Percentiles rank a stretch among this genome's conserved stretches.
These are phyloP conservation scores for Taphrina sp. DNA, from an alignment of 1,139 yeast species.

Conservation along the genomic window DNA sequence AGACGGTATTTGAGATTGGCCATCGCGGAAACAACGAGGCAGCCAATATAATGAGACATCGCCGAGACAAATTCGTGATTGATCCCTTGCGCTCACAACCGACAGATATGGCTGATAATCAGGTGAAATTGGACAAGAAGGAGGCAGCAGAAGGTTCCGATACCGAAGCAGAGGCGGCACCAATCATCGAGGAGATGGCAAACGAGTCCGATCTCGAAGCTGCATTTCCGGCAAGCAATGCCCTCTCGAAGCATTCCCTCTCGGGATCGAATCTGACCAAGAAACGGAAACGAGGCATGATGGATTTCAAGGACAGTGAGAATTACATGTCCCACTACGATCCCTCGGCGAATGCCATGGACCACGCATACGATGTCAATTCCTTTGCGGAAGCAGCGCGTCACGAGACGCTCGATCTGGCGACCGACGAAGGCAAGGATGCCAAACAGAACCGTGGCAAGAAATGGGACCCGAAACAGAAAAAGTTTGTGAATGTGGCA, in stretches of 20 bases:
- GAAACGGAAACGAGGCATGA: slow-evolving; percentile 43
- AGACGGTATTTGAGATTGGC: slow-evolving; percentile 86
- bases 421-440: slow-evolving; percentile 60
- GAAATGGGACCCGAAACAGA: slow-evolving; percentile 89
- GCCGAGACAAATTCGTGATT: slow-evolving; percentile 81
- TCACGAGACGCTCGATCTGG: slow-evolving; percentile 79
- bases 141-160: background rate
- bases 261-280: slow-evolving; percentile 42
- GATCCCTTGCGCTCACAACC: slow-evolving; percentile 14
- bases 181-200: slow-evolving; percentile 39
- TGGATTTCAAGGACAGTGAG: slow-evolving; percentile 71
- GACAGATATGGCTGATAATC: slow-evolving; percentile 1
- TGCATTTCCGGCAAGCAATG: slow-evolving; percentile 38
- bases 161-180: slow-evolving; percentile 43
- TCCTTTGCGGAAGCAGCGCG: slow-evolving; percentile 77
- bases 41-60: slow-evolving; percentile 76
- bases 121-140: background rate
- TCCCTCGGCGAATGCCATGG: slow-evolving; percentile 74
- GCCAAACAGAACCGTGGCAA: slow-evolving; percentile 62
- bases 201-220: slow-evolving; percentile 42
- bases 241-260: slow-evolving; percentile 6
- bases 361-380: slow-evolving; percentile 58
- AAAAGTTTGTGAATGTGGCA: slow-evolving; percentile 38
- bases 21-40: slow-evolving; percentile 55
- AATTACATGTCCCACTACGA: slow-evolving; percentile 89